Conservation (phyloP, 2,329 filamentous ascomycete species). For the Parastagonospora nodorum region DNA sequence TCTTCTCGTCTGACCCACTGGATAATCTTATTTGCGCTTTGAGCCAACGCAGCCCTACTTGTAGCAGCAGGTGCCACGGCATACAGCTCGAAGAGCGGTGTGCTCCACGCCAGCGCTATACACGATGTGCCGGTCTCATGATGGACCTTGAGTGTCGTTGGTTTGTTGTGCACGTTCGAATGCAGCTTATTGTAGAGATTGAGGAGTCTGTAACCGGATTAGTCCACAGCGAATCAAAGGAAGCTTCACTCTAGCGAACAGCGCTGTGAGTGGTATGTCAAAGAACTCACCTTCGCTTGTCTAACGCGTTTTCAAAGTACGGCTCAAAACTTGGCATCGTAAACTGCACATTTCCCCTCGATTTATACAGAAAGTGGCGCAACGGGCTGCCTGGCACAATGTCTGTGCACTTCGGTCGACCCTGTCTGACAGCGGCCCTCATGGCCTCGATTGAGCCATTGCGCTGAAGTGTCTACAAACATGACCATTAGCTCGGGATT, state of each 20-base stretch:
- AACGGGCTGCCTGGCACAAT: constrained; percentile 80
- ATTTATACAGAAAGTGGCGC: constrained; percentile 96
- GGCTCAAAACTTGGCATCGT: constrained; percentile 83
- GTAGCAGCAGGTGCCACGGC: constrained; percentile 81
- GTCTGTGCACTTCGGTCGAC: constrained; percentile 73
- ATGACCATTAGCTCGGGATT: background rate
- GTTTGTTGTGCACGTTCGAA: constrained; percentile 79
- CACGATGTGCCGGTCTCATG: constrained; percentile 74
- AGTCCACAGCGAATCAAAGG: background rate
- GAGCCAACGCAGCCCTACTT: constrained; percentile 69
- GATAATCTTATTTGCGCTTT: constrained; percentile 85
- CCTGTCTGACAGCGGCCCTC: constrained; percentile 69
- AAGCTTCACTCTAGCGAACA: background rate
- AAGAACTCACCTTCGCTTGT: constrained; percentile 62
- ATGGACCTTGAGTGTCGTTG: constrained; percentile 83
- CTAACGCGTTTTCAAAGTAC: constrained; percentile 64
- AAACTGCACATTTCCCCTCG: constrained; percentile 91
- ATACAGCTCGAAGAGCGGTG: constrained; percentile 90
- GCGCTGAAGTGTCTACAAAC: constrained; percentile 59
- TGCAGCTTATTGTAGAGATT: constrained; percentile 86
- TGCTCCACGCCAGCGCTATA: constrained; percentile 87
- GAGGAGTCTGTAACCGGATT: constrained; percentile 52
- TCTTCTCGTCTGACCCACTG: constrained; percentile 93
- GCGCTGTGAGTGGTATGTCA: background rate
- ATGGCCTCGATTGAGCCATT: constrained; percentile 79